Conservation (phyloP, 352 stramenopile species). For the Globisporangium paroecandrum region DNA sequence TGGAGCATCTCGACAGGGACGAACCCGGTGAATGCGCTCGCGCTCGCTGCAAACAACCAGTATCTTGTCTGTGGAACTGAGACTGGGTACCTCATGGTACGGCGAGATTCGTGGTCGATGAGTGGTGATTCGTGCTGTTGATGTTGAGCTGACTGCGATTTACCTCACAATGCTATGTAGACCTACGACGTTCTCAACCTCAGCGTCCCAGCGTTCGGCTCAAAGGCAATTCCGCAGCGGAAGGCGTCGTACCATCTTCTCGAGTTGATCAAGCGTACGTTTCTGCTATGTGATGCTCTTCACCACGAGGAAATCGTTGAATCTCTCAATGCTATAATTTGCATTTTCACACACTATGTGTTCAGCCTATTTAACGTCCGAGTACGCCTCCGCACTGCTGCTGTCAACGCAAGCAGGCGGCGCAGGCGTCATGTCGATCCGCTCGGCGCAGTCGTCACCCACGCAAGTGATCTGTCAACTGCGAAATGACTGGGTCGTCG, state of each 20-base stretch:
- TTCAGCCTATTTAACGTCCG: constrained; percentile 20
- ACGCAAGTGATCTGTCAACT: constrained; percentile 60
- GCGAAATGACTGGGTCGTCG: constrained; percentile 68
- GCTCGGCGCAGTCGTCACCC: constrained; percentile 26
- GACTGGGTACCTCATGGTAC: constrained; percentile 52
- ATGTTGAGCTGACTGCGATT: not conserved
- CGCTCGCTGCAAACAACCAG: constrained; percentile 42
- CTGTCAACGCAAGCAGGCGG: constrained; percentile 25
- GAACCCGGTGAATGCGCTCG: constrained; percentile 45
- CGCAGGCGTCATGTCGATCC: constrained; percentile 41
- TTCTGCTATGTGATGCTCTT: not conserved
- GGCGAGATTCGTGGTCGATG: not conserved
- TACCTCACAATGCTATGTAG: constrained; percentile 20
- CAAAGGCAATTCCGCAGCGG: constrained; percentile 51
- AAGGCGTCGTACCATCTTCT: constrained; percentile 38
- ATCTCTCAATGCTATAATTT: not conserved
- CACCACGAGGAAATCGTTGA: too few relatives aligned
- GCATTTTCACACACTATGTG: not conserved
- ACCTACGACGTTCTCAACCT: constrained; percentile 65
- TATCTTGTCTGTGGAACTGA: constrained; percentile 62
- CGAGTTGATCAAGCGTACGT: constrained; percentile 50
- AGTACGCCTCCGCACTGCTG: constrained; percentile 19
- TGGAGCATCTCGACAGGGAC: constrained; percentile 56
- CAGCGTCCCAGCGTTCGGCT: constrained; percentile 61
- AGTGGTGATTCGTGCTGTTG: not conserved